These are phyloP conservation scores for Nakaseomyces glabratus DNA, from an alignment of 1,139 yeast species.

Conservation along the genomic window DNA sequence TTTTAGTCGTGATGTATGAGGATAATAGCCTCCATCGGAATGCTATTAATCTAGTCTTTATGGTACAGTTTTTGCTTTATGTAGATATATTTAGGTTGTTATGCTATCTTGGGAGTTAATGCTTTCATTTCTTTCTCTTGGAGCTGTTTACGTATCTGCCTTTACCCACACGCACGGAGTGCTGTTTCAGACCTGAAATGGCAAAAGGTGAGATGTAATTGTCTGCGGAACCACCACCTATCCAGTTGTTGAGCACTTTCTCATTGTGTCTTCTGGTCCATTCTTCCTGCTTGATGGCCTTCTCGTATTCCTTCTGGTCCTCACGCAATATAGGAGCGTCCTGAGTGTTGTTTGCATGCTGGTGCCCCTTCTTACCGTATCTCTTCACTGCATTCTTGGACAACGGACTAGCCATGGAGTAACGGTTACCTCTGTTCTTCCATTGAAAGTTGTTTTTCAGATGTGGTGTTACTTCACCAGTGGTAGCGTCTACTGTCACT, in stretches of 20 bases:
- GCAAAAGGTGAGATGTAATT: slow-evolving; percentile 87
- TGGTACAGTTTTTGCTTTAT: too few relatives aligned
- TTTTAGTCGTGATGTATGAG: too few relatives aligned
- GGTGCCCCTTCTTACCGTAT: slow-evolving; percentile 65
- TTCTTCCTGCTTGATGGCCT: slow-evolving; percentile 76
- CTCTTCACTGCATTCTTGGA: slow-evolving; percentile 54
- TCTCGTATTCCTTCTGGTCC: slow-evolving; percentile 89
- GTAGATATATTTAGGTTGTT: too few relatives aligned
- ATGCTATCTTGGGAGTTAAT: too few relatives aligned
- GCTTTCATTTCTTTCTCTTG: slow-evolving; percentile 37
- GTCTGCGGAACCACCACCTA: slow-evolving; percentile 89
- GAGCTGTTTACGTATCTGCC: slow-evolving; percentile 71
- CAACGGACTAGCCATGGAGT: slow-evolving; percentile 65
- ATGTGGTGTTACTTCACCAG: slow-evolving; percentile 86
- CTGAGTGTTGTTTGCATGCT: slow-evolving; percentile 54
- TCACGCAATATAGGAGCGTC: slow-evolving; percentile 57
- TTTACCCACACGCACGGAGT: slow-evolving; percentile 71
- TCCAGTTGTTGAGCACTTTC: slow-evolving; percentile 76
- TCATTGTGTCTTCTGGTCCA: slow-evolving; percentile 86
- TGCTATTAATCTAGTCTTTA: too few relatives aligned
- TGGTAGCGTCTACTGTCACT: slow-evolving; percentile 66
- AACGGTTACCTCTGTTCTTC: slow-evolving; percentile 82
- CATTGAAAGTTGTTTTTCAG: slow-evolving; percentile 87
- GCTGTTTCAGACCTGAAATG: slow-evolving; percentile 49
- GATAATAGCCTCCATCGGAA: too few relatives aligned